Base-by-base conservation (phyloP, 768 basidiomycete genomes). In the Termitomyces sp. region DNA sequence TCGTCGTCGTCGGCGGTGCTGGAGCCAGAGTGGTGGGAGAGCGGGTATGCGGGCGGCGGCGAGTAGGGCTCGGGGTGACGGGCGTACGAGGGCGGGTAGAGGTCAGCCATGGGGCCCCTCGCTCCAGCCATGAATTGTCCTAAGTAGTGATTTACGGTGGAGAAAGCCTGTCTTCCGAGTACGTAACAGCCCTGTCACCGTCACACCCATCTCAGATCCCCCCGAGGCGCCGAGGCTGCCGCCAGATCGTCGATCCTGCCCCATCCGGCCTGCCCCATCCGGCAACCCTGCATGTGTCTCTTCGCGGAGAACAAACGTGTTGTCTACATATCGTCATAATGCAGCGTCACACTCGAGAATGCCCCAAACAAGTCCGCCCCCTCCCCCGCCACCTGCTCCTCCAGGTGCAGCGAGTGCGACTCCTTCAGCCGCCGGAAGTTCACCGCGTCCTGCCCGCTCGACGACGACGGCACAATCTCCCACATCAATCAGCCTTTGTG, bases 351-450 rank as follows among this genome's bases (percentile, higher is more conserved):
- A 73, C 91, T 94, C 69, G 87, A 90, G 76, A 97, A 97, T 50
- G 84, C 89, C 56, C 86, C 88, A 76, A 96, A 96, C 67, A 92
- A 74, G 74, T 95, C 93, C 63, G 76, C 77, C 60, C 81, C 81
- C 48, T 76, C 75, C 32, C 5, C 5, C 55, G 70, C 70, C 62
- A 77, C 73, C 71, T 86, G 83, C 55, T 86, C 83, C 74, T 95
- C 95, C 67, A 96, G 83, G 73, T 97, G 94, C 69, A 98, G 81
- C 63, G 92, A 95, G 61, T 87, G 85, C 46, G 92, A 95, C 75
- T 98, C 96, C 66, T 93, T 89, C 71, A 97, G 75, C 60, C 89
- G 83, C 51, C 96, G 92, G 79, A 94, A 96, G 77, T 97, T 95
- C 74, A 86, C 85, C 20, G 91, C 88, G 71, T 96, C 94, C 62